Evolutionary conservation across 352 stramenopile species (phyloP).

Genomic region (Pseudoperonospora humuli): DNA sequence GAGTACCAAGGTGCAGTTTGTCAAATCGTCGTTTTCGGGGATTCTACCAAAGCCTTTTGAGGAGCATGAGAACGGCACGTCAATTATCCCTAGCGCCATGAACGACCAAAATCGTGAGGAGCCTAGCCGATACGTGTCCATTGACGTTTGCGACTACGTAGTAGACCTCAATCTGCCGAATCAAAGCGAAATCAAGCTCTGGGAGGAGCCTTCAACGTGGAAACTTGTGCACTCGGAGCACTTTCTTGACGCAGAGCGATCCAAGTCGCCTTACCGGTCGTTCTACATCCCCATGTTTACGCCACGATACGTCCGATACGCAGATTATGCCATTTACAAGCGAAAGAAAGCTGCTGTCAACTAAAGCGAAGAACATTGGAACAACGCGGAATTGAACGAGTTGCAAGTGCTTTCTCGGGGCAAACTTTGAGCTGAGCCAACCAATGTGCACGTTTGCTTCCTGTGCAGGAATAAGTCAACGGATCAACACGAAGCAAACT

Average conservation of each 20-base stretch:
- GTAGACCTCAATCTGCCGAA: slow-evolving; percentile 76
- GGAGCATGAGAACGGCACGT: slow-evolving; percentile 50
- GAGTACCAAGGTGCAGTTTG: slow-evolving; percentile 77
- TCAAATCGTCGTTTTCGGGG: slow-evolving; percentile 89
- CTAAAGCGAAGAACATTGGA: neutral
- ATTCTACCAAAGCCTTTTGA: slow-evolving; percentile 92
- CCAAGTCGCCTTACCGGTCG: slow-evolving; percentile 52
- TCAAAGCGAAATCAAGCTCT: slow-evolving; percentile 64
- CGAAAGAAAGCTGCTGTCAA: slow-evolving; percentile 22
- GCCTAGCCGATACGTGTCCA: slow-evolving; percentile 71
- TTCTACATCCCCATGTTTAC: slow-evolving; percentile 77
- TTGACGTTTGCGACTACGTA: slow-evolving; percentile 83
- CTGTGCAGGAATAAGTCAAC: too few species aligned
- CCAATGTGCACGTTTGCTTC: too few species aligned
- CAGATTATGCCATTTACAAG: slow-evolving; percentile 63
- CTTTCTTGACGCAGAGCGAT: slow-evolving; percentile 60
- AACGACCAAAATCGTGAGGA: slow-evolving; percentile 94
- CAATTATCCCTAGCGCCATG: slow-evolving; percentile 68
- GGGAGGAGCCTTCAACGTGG: slow-evolving; percentile 45
- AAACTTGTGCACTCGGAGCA: slow-evolving; percentile 36
- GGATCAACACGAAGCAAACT: too few species aligned
- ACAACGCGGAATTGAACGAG: too few species aligned
- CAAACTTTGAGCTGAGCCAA: too few species aligned
- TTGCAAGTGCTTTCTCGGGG: too few species aligned
- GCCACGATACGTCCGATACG: slow-evolving; percentile 40